Evolutionary conservation across 768 basidiomycete genomes (phyloP).

Genomic region (Chiua virens): DNA sequence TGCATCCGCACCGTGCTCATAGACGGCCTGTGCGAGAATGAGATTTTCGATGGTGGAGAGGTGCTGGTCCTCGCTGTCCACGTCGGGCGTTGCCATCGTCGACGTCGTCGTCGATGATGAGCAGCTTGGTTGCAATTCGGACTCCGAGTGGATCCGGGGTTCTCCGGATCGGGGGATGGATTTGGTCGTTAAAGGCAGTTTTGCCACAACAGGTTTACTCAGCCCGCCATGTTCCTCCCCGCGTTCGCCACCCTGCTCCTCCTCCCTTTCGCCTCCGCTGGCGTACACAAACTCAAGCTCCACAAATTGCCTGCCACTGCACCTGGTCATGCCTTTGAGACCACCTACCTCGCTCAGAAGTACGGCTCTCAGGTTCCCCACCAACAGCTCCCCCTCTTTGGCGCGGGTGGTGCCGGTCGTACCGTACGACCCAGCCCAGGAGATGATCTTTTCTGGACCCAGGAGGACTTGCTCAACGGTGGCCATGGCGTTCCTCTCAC

Average conservation of each 20-base stretch:
- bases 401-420: slow-evolving; percentile 73
- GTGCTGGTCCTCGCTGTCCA: slow-evolving; percentile 7
- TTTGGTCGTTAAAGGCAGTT: slow-evolving; percentile 26
- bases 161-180: slow-evolving; percentile 6
- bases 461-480: slow-evolving; percentile 64
- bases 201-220: slow-evolving; percentile 7
- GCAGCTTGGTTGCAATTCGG: neutral
- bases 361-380: slow-evolving; percentile 59
- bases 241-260: slow-evolving; percentile 39
- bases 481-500: slow-evolving; percentile 88
- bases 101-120: slow-evolving; percentile 8
- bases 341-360: slow-evolving; percentile 90
- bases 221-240: slow-evolving; percentile 44
- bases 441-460: slow-evolving; percentile 78
- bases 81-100: slow-evolving; percentile 8
- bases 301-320: slow-evolving; percentile 73
- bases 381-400: slow-evolving; percentile 63
- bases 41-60: slow-evolving; percentile 63
- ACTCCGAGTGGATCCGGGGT: slow-evolving; percentile 18
- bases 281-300: slow-evolving; percentile 84
- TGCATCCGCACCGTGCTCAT: slow-evolving; percentile 69
- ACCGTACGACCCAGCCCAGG: slow-evolving; percentile 47
- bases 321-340: slow-evolving; percentile 66
- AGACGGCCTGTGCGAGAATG: slow-evolving; percentile 82
- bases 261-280: slow-evolving; percentile 49